Percentiles rank a stretch among this genome's conserved stretches.
Evolutionary conservation across 345 rosid species (phyloP).

Genomic region (Melaleuca quinquenervia): DNA sequence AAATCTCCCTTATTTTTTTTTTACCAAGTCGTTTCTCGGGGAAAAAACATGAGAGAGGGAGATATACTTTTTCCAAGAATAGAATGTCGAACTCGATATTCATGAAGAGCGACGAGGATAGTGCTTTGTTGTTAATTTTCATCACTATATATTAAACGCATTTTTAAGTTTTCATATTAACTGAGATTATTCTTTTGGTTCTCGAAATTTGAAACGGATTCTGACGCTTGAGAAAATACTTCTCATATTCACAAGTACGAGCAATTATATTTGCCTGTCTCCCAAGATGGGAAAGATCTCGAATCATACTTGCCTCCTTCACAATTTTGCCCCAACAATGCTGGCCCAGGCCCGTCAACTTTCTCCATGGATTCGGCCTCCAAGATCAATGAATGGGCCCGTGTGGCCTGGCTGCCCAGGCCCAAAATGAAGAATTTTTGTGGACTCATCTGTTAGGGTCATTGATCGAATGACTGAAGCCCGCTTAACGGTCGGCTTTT

Average conservation of each 20-base stretch:
- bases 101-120: not conserved
- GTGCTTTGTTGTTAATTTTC: not conserved
- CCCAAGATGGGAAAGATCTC: too few relatives aligned
- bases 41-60: too few relatives aligned
- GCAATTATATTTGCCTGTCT: too few relatives aligned
- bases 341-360: not conserved
- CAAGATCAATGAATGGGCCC: not conserved
- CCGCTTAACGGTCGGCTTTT: not conserved
- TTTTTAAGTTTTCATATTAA: not conserved
- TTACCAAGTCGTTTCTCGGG: too few relatives aligned
- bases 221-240: too few relatives aligned
- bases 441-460: not conserved
- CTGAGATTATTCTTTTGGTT: not conserved
- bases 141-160: not conserved
- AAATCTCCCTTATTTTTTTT: not conserved
- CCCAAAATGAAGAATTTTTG: not conserved
- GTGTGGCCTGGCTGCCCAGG: not conserved
- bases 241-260: too few relatives aligned
- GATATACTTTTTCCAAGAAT: not conserved
- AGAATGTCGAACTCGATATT: not conserved
- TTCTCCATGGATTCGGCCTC: not conserved
- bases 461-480: not conserved
- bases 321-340: not conserved
- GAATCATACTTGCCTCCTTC: not conserved
- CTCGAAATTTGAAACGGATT: too few relatives aligned